Base-by-base conservation (phyloP, 768 basidiomycete genomes). In the Plicaturopsis crispa region DNA sequence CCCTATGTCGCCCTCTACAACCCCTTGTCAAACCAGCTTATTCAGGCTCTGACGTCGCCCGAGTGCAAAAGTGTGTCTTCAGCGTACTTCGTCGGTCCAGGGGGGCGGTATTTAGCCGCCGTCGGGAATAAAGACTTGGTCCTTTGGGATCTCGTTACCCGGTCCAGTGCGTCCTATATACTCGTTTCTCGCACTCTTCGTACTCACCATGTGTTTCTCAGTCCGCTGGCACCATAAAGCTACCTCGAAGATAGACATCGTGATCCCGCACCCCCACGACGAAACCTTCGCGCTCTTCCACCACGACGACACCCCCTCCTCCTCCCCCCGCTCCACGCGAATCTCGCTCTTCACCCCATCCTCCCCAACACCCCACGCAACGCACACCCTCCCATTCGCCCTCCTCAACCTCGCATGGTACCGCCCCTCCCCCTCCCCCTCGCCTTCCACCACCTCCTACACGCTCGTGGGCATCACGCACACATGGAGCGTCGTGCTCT, bases 1-100 rank as follows among this genome's bases (percentile, higher is more conserved):
- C 53, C 71, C 12, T 74, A 75, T 42, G 68, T 93, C 37, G 75
- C 78, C 4, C 57, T 98, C 5, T 96, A 85, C 58, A 80, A 90
- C 49, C 70, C 86, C 1, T 49, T 62, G 16, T 77, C 76, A 17
- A 82, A 77, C 43, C 57, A 66, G 17, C 60, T 86, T 12, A 63
- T 72, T 14, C 75, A 75, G 31, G 75, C 75, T 0, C 63, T 91
- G 43, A 70, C 72, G 19, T 67, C 66, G 28, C 73, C 77, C 26
- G 76, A 75, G 42, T 76, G 72, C 39, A 59, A 57, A 42, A 55
- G 48, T 16, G 64, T 68, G 19, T 57, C 50, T 17, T 67, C 64
- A 24, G 63, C 67, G 17, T 67, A 73, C 34, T 96, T 94, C 51
- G 62, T 91, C 22, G 89, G 90, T 2, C 53, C 50, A 17, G 68